Percentiles rank a stretch among this genome's conserved stretches.
Conservation (phyloP, 2,329 filamentous ascomycete genomes). For the Aspergillus candidus region DNA sequence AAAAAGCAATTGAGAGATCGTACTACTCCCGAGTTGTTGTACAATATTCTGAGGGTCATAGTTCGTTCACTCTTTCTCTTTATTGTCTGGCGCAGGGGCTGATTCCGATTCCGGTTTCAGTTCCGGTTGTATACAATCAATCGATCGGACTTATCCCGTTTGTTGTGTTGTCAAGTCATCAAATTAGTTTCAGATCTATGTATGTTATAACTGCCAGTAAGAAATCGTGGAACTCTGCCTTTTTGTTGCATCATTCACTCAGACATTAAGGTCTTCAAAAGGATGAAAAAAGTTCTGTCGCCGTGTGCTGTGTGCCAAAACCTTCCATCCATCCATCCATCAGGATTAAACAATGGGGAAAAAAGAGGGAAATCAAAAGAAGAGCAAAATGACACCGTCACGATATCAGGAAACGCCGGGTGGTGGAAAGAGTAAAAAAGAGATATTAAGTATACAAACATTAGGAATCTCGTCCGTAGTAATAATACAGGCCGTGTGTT, state of each 20-base stretch:
- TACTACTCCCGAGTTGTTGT: no score
- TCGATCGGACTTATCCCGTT: no score
- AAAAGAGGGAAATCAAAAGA: slow-evolving; percentile 2
- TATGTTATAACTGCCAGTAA: no score
- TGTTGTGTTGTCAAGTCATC: no score
- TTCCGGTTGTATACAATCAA: no score
- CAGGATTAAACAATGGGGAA: background rate
- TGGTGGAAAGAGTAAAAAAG: slow-evolving; percentile 2
- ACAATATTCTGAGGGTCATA: background rate
- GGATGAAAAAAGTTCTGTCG: slow-evolving; percentile 1
- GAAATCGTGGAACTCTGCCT: background rate
- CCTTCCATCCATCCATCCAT: background rate
- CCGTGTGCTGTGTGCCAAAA: slow-evolving; percentile 10
- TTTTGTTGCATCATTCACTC: slow-evolving; percentile 3
- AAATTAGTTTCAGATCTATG: no score
- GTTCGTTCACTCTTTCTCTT: no score
- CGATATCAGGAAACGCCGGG: background rate
- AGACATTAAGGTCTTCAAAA: slow-evolving; percentile 4
- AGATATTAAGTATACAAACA: slow-evolving; percentile 17
- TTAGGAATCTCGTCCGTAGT: slow-evolving; percentile 1
- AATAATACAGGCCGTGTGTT: slow-evolving; percentile 15
- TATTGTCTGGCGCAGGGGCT: no score
- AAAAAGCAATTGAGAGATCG: no score
- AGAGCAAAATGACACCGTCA: background rate
- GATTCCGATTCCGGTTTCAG: no score